Evolutionary conservation across 2,329 filamentous ascomycete species (phyloP).

Genomic region (Ophiostoma pallidulum): DNA sequence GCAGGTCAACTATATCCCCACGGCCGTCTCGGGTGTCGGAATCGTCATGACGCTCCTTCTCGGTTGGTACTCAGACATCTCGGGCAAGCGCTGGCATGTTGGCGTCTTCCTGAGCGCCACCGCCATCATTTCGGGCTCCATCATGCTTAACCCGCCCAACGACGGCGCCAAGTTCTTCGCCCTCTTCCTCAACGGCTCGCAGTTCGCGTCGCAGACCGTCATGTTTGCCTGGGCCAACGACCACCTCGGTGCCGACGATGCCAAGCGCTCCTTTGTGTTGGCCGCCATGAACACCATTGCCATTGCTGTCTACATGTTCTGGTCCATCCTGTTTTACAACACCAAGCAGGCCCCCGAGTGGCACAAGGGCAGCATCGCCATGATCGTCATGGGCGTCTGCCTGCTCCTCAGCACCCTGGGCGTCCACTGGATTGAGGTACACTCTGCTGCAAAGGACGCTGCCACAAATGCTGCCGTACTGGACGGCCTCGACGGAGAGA

Average conservation of each 20-base stretch:
- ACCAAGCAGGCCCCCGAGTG: constrained; percentile 9
- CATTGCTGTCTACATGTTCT: constrained; percentile 11
- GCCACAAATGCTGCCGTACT: too few relatives aligned
- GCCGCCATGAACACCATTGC: constrained; percentile 9
- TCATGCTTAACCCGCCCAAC: constrained; percentile 7
- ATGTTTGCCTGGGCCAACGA: constrained; percentile 12
- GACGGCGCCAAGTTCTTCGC: constrained; percentile 9
- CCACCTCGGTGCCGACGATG: constrained; percentile 1
- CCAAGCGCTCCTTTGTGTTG: constrained; percentile 4
- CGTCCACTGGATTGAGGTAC: neutral
- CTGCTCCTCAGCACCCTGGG: neutral
- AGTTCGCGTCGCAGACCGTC: neutral
- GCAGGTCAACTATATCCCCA: constrained; percentile 38
- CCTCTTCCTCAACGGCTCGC: constrained; percentile 7
- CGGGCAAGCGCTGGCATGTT: constrained; percentile 38
- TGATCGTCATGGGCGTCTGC: constrained; percentile 4
- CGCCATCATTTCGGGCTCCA: constrained; percentile 10
- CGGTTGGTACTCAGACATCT: constrained; percentile 41
- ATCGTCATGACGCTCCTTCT: constrained; percentile 38
- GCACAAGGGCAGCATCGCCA: constrained; percentile 9
- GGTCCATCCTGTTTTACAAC: constrained; percentile 12
- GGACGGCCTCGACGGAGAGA: neutral
- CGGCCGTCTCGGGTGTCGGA: constrained; percentile 18
- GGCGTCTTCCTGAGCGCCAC: constrained; percentile 6
- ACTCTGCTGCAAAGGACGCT: neutral